Percentiles rank a stretch among this genome's conserved stretches.
These are phyloP conservation scores for Arachis hypogaea DNA, from an alignment of 306 rosid species.

Conservation along the genomic window DNA sequence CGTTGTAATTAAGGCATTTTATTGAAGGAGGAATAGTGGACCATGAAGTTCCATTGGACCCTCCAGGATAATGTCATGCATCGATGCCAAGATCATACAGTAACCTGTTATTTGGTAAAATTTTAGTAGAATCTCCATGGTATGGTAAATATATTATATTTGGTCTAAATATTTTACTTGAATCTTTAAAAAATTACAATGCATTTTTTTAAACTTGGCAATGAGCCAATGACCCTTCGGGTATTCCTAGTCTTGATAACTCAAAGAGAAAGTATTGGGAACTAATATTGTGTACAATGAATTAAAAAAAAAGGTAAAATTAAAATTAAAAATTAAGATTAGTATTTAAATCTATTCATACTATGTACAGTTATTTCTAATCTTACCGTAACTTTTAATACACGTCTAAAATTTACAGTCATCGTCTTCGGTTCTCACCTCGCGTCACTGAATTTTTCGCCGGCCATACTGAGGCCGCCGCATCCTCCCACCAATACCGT, in stretches of 20 bases:
- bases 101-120: not conserved
- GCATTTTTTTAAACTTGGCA: not conserved
- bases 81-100: not conserved
- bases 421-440: no score
- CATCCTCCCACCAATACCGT: no score
- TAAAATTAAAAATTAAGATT: no score
- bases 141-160: not conserved
- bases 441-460: no score
- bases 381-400: no score
- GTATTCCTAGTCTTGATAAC: not conserved
- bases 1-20: slow-evolving; percentile 32
- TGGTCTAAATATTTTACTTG: not conserved
- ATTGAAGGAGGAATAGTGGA: slow-evolving; percentile 6
- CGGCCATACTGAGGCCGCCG: no score
- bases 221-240: not conserved
- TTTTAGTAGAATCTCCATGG: not conserved
- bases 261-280: not conserved
- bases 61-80: slow-evolving; percentile 10
- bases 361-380: no score
- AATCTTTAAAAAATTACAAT: not conserved
- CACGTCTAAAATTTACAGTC: no score
- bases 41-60: not conserved
- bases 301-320: no score
- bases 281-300: no score
- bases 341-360: no score